phyloP scores from a whole-genome alignment of 116 monocot species.

The Iris pallida region DNA sequence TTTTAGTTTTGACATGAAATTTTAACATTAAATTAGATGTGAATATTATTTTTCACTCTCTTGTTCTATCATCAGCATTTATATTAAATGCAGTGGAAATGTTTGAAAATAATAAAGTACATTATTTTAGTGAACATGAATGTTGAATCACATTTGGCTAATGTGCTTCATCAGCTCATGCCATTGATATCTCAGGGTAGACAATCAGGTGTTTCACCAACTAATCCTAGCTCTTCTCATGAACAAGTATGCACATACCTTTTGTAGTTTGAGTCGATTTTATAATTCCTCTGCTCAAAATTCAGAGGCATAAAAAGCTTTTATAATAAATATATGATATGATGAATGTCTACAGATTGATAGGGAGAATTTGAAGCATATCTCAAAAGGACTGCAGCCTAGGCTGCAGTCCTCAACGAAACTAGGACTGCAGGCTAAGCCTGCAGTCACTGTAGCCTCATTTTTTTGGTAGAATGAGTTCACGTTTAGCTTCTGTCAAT shows the following conservation, averaged over 20 bases:
- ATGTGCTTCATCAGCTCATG: constrained; percentile 17
- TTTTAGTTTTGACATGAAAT: background rate
- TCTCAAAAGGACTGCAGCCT: too few species aligned
- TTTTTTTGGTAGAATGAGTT: too few species aligned
- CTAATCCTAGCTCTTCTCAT: constrained; percentile 1
- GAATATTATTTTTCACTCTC: background rate
- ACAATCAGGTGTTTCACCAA: background rate
- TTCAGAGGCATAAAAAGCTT: background rate
- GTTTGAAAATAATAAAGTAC: background rate
- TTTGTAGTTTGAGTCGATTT: background rate
- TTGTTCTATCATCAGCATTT: background rate
- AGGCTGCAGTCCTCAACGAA: too few species aligned
- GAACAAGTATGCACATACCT: constrained; percentile 6
- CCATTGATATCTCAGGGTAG: constrained; percentile 14
- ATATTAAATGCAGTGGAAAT: background rate
- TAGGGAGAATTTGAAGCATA: constrained; percentile 5
- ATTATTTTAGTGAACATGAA: constrained; percentile 6
- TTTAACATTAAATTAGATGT: background rate
- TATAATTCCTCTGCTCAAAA: too few species aligned
- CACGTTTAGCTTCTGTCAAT: too few species aligned
- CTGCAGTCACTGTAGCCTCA: too few species aligned
- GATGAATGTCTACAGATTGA: constrained; percentile 12
- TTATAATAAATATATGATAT: background rate
- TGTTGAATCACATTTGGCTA: constrained; percentile 12
- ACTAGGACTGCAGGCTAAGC: too few species aligned